Conservation (phyloP, 2,329 filamentous ascomycete genomes). For the Aspergillus ochraceus region DNA sequence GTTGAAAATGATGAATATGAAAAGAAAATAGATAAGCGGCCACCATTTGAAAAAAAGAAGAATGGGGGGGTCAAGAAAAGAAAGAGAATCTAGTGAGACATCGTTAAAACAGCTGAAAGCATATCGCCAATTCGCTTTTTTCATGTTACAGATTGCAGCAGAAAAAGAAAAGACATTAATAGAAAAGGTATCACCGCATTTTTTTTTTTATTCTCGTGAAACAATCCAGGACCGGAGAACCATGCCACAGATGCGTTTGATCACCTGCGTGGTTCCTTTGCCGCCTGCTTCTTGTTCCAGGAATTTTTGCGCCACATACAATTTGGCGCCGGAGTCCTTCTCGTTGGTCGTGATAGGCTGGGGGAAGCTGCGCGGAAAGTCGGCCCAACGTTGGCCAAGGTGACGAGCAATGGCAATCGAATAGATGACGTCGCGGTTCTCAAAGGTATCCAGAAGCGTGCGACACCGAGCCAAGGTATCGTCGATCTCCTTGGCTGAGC, state of each 20-base stretch:
- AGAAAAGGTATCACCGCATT: conserved; percentile 6
- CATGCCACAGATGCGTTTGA: conserved; percentile 69
- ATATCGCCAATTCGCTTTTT: conserved; percentile 18
- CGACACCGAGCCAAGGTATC: conserved; percentile 66
- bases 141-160: conserved; percentile 21
- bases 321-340: conserved; percentile 64
- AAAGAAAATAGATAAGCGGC: not conserved
- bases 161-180: conserved; percentile 15
- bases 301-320: conserved; percentile 69
- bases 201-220: conserved; percentile 31
- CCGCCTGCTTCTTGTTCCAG: conserved; percentile 64
- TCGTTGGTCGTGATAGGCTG: conserved; percentile 63
- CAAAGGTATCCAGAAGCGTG: conserved; percentile 71
- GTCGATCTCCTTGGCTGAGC: conserved; percentile 60
- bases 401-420: conserved; percentile 80
- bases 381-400: conserved; percentile 64
- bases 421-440: conserved; percentile 89
- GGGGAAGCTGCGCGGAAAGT: conserved; percentile 58
- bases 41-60: not conserved
- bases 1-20: conserved; percentile 8
- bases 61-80: conserved; percentile 7
- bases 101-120: conserved; percentile 14
- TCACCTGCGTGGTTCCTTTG: conserved; percentile 73
- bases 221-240: conserved; percentile 59
- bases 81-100: conserved; percentile 20